A percentile compares a stretch with the other conserved stretches of the same genome.
These are phyloP conservation scores for Alisma plantagoaquatica DNA, from an alignment of 106 monocot species.

Conservation along the genomic window DNA sequence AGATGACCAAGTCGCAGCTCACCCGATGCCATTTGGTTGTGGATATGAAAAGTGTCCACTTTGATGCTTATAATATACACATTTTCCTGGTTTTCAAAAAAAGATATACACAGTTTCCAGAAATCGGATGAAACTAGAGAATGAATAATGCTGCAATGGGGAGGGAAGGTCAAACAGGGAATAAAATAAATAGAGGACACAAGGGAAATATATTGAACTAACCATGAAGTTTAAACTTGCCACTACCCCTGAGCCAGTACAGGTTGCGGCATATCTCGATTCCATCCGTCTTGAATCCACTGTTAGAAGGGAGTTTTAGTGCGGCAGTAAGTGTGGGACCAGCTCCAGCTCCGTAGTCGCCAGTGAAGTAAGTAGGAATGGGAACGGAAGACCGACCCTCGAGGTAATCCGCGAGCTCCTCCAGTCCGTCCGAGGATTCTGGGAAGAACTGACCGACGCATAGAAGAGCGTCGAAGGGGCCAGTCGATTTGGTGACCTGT, in stretches of 20 bases:
- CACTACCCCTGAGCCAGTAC: slow-evolving; percentile 86
- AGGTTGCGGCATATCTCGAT: slow-evolving; percentile 65
- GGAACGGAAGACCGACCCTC: slow-evolving; percentile 46
- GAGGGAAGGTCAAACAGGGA: no score
- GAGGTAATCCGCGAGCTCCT: slow-evolving; percentile 51
- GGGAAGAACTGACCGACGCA: slow-evolving; percentile 98
- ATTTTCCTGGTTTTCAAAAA: no score
- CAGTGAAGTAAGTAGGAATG: slow-evolving; percentile 91
- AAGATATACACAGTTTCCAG: no score
- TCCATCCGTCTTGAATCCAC: slow-evolving; percentile 63
- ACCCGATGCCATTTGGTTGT: no score
- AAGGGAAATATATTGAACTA: neutral
- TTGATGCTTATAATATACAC: no score
- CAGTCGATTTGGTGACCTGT: slow-evolving; percentile 81
- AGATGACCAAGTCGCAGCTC: no score
- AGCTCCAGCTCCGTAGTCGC: slow-evolving; percentile 59
- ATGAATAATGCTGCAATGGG: no score
- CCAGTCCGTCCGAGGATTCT: slow-evolving; percentile 20
- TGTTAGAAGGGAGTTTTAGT: slow-evolving; percentile 14
- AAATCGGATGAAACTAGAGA: no score
- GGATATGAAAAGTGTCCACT: no score
- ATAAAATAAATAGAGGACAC: no score
- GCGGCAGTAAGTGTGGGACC: slow-evolving; percentile 21
- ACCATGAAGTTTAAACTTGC: slow-evolving; percentile 69
- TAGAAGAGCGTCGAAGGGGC: slow-evolving; percentile 85